phyloP scores from a whole-genome alignment of 106 monocot genomes.

The Phalaenopsis aphrodite region DNA sequence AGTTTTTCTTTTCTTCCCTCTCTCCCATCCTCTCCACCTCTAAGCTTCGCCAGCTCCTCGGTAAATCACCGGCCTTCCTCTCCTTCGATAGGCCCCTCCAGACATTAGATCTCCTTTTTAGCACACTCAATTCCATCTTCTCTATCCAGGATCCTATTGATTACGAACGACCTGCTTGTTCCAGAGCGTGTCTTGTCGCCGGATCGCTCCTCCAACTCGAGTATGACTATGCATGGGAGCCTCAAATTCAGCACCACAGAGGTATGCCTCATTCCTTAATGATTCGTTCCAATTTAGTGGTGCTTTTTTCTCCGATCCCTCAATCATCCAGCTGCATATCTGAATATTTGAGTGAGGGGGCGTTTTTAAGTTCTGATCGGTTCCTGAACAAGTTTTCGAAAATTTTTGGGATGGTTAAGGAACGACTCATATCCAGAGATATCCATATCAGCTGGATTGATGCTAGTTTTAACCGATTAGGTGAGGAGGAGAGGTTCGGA shows the following conservation, averaged over 20 bases:
- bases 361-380: conserved; percentile 10
- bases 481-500: background rate
- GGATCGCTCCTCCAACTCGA: conserved; percentile 55
- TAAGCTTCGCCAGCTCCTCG: conserved; percentile 35
- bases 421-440: conserved; percentile 27
- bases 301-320: conserved; percentile 48
- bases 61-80: conserved; percentile 23
- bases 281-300: conserved; percentile 44
- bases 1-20: conserved; percentile 69
- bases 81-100: conserved; percentile 24
- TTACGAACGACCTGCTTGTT: background rate
- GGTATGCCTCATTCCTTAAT: conserved; percentile 14
- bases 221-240: conserved; percentile 73
- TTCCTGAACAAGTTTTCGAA: conserved; percentile 21
- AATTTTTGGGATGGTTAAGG: conserved; percentile 39
- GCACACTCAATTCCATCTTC: conserved; percentile 25
- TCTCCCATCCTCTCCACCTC: conserved; percentile 74
- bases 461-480: conserved; percentile 18
- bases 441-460: conserved; percentile 64
- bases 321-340: conserved; percentile 10
- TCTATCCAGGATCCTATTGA: background rate
- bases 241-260: background rate
- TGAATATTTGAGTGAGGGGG: conserved; percentile 24
- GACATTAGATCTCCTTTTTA: conserved; percentile 34
- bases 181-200: conserved; percentile 31